A percentile compares a stretch with the other conserved stretches of the same genome.
Conservation (phyloP, 2,329 filamentous ascomycete genomes). For the Fusarium redolens region DNA sequence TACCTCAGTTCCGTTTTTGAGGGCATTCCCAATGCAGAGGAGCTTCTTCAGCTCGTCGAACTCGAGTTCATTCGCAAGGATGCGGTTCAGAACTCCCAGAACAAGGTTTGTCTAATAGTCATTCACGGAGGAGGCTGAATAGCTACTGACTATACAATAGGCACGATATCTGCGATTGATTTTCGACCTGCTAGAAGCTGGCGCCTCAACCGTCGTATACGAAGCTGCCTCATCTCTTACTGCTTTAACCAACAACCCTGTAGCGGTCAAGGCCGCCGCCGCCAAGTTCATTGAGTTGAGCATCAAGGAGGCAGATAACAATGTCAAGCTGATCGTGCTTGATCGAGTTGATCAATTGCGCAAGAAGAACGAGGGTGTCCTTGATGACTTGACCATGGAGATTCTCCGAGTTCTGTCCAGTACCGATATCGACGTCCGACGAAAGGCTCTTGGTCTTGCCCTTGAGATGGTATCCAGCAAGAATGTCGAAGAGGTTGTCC, state of each 20-base stretch:
- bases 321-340: constrained; percentile 97
- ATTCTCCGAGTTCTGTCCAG: constrained; percentile 94
- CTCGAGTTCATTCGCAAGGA: constrained; percentile 98
- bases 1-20: constrained; percentile 93
- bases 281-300: constrained; percentile 96
- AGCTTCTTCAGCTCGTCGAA: constrained; percentile 91
- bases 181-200: constrained; percentile 94
- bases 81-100: constrained; percentile 91
- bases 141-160: constrained; percentile 56
- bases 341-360: constrained; percentile 91
- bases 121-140: not conserved
- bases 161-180: constrained; percentile 93
- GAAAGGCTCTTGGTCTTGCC: constrained; percentile 89
- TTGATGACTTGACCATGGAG: constrained; percentile 97
- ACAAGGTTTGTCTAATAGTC: constrained; percentile 74
- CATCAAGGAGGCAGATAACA: constrained; percentile 98
- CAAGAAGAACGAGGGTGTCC: constrained; percentile 87
- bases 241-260: constrained; percentile 92
- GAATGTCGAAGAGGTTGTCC: constrained; percentile 97
- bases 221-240: constrained; percentile 96
- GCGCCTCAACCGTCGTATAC: constrained; percentile 94
- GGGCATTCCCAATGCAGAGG: constrained; percentile 92
- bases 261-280: constrained; percentile 96
- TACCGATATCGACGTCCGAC: constrained; percentile 93
- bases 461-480: constrained; percentile 99